These are phyloP conservation scores for Bipolaris cookei DNA, from an alignment of 2,329 filamentous ascomycete species.

Conservation along the genomic window DNA sequence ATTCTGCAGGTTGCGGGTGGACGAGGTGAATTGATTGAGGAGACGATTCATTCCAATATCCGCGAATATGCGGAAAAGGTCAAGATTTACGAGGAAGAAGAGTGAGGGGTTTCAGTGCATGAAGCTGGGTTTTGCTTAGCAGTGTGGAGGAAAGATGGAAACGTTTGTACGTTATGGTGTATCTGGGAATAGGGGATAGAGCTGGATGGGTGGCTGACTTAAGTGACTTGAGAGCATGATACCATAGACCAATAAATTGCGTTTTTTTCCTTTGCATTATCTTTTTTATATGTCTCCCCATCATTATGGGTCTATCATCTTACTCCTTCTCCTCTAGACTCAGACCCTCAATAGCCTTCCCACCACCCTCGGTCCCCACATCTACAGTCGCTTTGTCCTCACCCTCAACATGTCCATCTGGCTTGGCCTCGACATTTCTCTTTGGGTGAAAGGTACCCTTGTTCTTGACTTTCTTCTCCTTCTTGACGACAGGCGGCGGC, in stretches of 20 bases:
- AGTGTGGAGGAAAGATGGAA: background rate
- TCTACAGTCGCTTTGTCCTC: constrained; percentile 50
- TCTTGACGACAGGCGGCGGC: constrained; percentile 63
- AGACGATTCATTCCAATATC: constrained; percentile 82
- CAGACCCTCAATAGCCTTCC: constrained; percentile 42
- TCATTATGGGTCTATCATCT: background rate
- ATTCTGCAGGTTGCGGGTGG: constrained; percentile 87
- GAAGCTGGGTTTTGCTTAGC: background rate
- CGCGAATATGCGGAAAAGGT: constrained; percentile 81
- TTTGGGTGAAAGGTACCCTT: constrained; percentile 70
- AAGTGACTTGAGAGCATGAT: constrained; percentile 11
- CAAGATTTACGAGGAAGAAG: constrained; percentile 70
- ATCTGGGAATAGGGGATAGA: background rate
- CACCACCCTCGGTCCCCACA: constrained; percentile 49
- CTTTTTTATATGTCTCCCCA: background rate
- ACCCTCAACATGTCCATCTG: constrained; percentile 55
- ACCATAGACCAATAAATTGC: constrained; percentile 16
- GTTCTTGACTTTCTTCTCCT: constrained; percentile 77
- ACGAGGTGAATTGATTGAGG: constrained; percentile 76
- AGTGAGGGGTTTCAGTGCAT: background rate
- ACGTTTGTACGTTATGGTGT: background rate
- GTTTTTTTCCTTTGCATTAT: background rate
- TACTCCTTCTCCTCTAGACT: constrained; percentile 41
- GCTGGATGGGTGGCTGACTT: background rate
- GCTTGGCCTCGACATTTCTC: constrained; percentile 52